Base-by-base conservation (phyloP, 768 basidiomycete species). In the Auricularia heimuer region DNA sequence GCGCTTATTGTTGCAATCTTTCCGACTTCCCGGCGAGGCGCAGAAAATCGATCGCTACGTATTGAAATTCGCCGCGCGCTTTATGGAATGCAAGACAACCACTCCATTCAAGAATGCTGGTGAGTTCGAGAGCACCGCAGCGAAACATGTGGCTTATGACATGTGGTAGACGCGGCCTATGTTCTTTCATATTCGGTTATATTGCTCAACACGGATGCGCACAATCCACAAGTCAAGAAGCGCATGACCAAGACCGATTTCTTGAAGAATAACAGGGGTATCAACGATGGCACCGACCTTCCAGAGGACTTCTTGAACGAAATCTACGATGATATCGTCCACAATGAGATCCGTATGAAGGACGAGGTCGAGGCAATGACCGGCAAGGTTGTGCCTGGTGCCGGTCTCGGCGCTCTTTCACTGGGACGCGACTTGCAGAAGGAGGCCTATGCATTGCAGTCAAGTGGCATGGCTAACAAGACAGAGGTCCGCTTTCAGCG, bases 1-100 rank as follows among this genome's bases (percentile, higher is more conserved):
- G 47, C 85, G 97, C 24, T 72, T 85, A 65, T 98, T 97, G 77
- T 78, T 99, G 34, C 97, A 99, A 74, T 85, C 93, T 3, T 98
- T 98, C 83, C 90, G 97, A 61, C 83, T 99, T 21, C 97, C 97
- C 6, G 97, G 97, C 54, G 97, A 99, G 76, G 81, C 94, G 0
- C 97, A 99, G 75, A 98, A 98, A 77, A 98, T 99, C 69, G 97
- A 99, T 81, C 87, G 97, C 8, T 98, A 85, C 77, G 95, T 99
- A 93, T 85, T 98, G 64, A 99, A 99, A 75, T 99, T 98, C 71
- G 96, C 97, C 8, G 95, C 98, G 74, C 85, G 94, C 42, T 99
- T 94, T 74, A 94, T 98, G 67, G 91, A 88, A 12, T 88, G 88
- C 64, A 98, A 98, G 74, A 76, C 85, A 0, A 83, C 87, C 69